Conservation (phyloP, 1,284 basidiomycete genomes). For the Pterulicium gracile region DNA sequence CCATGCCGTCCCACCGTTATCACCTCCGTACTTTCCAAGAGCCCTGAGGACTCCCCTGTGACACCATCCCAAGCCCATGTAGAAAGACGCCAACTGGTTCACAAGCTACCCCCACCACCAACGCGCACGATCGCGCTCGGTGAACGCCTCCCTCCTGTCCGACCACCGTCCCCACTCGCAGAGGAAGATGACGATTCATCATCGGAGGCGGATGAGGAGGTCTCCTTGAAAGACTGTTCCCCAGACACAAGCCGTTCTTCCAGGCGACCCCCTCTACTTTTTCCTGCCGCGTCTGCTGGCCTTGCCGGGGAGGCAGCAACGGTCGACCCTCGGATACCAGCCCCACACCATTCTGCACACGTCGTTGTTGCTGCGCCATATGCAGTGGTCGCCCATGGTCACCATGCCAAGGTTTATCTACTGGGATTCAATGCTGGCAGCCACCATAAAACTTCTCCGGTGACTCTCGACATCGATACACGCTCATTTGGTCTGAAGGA, state of each 20-base stretch:
- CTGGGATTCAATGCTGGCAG: background rate
- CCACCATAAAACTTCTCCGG: background rate
- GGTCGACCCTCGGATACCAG: background rate
- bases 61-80: background rate
- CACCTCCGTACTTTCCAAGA: background rate
- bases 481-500: background rate
- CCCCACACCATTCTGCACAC: conserved; percentile 33
- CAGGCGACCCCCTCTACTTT: conserved; percentile 54
- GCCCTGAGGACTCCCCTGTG: background rate
- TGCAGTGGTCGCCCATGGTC: conserved; percentile 49
- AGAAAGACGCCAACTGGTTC: conserved; percentile 32
- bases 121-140: conserved; percentile 58
- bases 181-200: conserved; percentile 44
- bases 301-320: conserved; percentile 28
- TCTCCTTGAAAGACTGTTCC: conserved; percentile 43
- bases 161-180: conserved; percentile 32
- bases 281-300: conserved; percentile 9
- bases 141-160: conserved; percentile 55
- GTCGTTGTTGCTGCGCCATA: conserved; percentile 52
- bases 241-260: conserved; percentile 80
- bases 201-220: conserved; percentile 38
- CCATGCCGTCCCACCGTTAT: background rate
- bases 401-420: conserved; percentile 49
- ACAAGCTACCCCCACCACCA: conserved; percentile 54
- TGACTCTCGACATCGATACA: background rate